These are phyloP conservation scores for Taphrina deformans DNA, from an alignment of 1,139 yeast species.

Conservation along the genomic window DNA sequence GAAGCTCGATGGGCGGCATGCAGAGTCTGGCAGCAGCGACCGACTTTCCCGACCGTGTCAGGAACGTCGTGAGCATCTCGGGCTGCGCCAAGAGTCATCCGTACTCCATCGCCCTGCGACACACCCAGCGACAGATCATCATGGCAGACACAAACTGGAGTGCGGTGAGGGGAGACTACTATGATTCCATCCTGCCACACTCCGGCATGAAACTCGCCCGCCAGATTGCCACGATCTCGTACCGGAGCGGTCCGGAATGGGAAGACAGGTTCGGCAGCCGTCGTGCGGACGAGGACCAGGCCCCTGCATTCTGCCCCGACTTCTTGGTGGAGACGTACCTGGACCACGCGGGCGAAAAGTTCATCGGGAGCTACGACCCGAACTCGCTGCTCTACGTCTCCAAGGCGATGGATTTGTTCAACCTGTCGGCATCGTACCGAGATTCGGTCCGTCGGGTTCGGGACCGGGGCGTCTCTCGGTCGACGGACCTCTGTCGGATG, in stretches of 20 bases:
- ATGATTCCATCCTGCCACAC: conserved; percentile 78
- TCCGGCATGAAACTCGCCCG: conserved; percentile 93
- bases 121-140: conserved; percentile 85
- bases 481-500: conserved; percentile 17
- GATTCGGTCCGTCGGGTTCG: conserved; percentile 3
- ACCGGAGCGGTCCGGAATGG: conserved; percentile 97
- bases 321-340: conserved; percentile 86
- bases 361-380: conserved; percentile 87
- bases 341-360: conserved; percentile 93
- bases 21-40: conserved; percentile 85
- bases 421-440: conserved; percentile 48
- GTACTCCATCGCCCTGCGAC: conserved; percentile 88
- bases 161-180: conserved; percentile 69
- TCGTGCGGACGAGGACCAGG: conserved; percentile 72
- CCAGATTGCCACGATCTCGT: conserved; percentile 90
- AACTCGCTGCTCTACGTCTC: conserved; percentile 82
- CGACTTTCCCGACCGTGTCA: conserved; percentile 59
- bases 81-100: conserved; percentile 96
- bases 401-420: conserved; percentile 93
- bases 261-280: conserved; percentile 87
- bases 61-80: conserved; percentile 70
- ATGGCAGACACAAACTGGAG: conserved; percentile 97
- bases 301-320: conserved; percentile 91
- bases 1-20: conserved; percentile 98
- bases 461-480: background rate